These are phyloP conservation scores for Neonectria ditissima DNA, from an alignment of 2,329 filamentous ascomycete genomes.

Conservation along the genomic window DNA sequence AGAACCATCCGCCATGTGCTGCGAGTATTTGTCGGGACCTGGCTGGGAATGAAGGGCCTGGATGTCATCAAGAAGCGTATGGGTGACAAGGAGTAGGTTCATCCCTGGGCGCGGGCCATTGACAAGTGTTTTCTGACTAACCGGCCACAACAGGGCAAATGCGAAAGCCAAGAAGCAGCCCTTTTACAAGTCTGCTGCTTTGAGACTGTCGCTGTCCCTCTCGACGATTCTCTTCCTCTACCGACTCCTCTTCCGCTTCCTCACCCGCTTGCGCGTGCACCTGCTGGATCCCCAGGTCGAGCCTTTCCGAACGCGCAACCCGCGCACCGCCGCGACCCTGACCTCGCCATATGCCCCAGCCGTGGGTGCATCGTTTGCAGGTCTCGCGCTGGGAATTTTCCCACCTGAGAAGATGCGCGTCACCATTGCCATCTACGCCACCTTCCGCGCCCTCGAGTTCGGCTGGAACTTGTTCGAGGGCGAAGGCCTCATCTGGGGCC, in stretches of 20 bases:
- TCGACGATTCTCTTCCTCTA: conserved; percentile 90
- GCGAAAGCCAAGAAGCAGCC: conserved; percentile 60
- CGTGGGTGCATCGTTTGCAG: conserved; percentile 89
- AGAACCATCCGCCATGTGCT: conserved; percentile 77
- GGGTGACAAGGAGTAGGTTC: conserved; percentile 59
- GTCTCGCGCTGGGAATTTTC: conserved; percentile 82
- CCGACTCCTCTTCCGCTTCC: conserved; percentile 89
- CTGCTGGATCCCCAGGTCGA: conserved; percentile 83
- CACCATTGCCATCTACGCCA: conserved; percentile 83
- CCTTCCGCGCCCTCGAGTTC: conserved; percentile 87
- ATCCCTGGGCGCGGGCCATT: not conserved
- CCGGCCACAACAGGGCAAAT: conserved; percentile 35
- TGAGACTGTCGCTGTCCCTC: conserved; percentile 84
- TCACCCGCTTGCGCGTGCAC: conserved; percentile 80
- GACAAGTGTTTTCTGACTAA: conserved; percentile 17
- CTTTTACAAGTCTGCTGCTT: conserved; percentile 73
- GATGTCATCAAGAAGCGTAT: conserved; percentile 64
- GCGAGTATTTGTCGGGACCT: conserved; percentile 75
- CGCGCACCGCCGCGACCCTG: conserved; percentile 77
- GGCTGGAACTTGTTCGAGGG: conserved; percentile 86
- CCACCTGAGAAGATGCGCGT: conserved; percentile 75
- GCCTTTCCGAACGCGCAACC: conserved; percentile 86
- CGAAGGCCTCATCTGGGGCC: conserved; percentile 75
- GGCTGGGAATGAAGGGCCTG: conserved; percentile 72
- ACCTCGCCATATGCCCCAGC: conserved; percentile 89